A percentile compares a stretch with the other conserved stretches of the same genome.
These are phyloP conservation scores for Stephanodiscus minutulus DNA, from an alignment of 108 stramenopile genomes.

Conservation along the genomic window DNA sequence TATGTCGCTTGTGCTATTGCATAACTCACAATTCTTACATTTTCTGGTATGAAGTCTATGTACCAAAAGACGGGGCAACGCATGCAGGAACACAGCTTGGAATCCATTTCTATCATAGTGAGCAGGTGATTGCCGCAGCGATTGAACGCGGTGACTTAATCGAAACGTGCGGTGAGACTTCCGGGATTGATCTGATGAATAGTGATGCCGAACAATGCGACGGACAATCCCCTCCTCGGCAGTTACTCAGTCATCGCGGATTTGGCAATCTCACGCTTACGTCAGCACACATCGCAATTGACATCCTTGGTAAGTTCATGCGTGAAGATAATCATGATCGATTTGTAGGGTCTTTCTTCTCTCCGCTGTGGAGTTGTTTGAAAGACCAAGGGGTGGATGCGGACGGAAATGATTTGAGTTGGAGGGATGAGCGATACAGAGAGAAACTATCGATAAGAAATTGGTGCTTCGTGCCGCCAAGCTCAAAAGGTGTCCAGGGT, in stretches of 20 bases:
- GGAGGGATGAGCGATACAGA: conserved; percentile 33
- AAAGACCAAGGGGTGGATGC: conserved; percentile 28
- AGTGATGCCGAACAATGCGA: not conserved
- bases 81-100: conserved; percentile 38
- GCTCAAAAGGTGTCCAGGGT: conserved; percentile 17
- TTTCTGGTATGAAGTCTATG: conserved; percentile 22
- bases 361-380: conserved; percentile 37
- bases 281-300: conserved; percentile 13
- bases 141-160: conserved; percentile 26
- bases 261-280: conserved; percentile 31
- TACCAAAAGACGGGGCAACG: conserved; percentile 44
- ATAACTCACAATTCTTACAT: not conserved
- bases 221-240: conserved; percentile 1
- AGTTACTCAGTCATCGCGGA: not conserved
- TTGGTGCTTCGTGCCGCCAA: conserved; percentile 47
- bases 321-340: conserved; percentile 11
- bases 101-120: conserved; percentile 39
- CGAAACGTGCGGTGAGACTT: not conserved
- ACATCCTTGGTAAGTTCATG: conserved; percentile 23
- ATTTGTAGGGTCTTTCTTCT: conserved; percentile 20
- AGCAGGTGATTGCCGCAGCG: conserved; percentile 35
- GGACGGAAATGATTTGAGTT: conserved; percentile 10
- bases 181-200: not conserved
- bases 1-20: not conserved
- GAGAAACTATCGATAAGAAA: conserved; percentile 16